phyloP scores from a whole-genome alignment of 2,329 filamentous ascomycete genomes.

The Ambrosiella beaveri region DNA sequence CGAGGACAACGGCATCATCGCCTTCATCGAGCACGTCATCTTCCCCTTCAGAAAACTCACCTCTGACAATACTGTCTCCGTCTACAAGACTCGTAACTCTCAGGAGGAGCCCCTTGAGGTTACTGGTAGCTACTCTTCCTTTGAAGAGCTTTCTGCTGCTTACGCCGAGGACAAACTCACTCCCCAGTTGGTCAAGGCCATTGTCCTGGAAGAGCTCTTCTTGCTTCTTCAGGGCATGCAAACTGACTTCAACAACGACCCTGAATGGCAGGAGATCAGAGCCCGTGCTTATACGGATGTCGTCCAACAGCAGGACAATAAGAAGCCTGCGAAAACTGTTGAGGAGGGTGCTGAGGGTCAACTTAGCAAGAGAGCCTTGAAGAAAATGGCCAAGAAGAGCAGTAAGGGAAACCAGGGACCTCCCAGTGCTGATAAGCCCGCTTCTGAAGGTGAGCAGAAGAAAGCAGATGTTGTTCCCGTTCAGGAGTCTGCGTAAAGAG shows the following conservation, averaged over 20 bases:
- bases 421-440: neutral
- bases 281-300: constrained; percentile 63
- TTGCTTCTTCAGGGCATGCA: constrained; percentile 64
- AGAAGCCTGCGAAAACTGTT: constrained; percentile 50
- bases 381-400: too few relatives aligned
- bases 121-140: constrained; percentile 48
- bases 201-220: constrained; percentile 55
- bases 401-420: neutral
- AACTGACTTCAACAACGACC: constrained; percentile 47
- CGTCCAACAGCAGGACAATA: constrained; percentile 48
- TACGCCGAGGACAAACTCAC: constrained; percentile 63
- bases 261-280: constrained; percentile 58
- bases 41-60: constrained; percentile 57
- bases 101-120: constrained; percentile 44
- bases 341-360: constrained; percentile 42
- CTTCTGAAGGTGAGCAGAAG: constrained; percentile 5
- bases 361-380: constrained; percentile 25
- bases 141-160: constrained; percentile 60
- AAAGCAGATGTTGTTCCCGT: constrained; percentile 10
- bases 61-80: constrained; percentile 16
- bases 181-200: constrained; percentile 77
- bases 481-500: constrained; percentile 5
- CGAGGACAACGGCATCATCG: constrained; percentile 73
- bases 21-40: constrained; percentile 74
- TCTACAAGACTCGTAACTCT: constrained; percentile 47